Conservation (phyloP, 176 grass and related monocot genomes). For the Aechmea fasciata region DNA sequence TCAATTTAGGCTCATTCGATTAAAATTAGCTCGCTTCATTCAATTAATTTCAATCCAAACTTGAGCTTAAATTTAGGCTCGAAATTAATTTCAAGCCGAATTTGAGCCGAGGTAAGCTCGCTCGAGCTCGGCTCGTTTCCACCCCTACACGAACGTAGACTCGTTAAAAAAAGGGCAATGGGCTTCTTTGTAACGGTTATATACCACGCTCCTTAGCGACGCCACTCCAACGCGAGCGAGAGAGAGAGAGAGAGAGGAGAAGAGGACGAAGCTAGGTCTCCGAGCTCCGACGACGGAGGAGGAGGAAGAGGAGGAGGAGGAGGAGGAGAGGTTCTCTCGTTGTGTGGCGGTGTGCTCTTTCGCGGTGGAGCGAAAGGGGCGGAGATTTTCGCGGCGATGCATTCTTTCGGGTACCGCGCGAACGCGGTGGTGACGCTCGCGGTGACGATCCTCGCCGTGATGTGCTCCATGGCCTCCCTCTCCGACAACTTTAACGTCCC, state of each 20-base stretch:
- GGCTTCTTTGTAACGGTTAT: no score
- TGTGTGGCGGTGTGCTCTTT: no score
- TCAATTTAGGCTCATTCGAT: no score
- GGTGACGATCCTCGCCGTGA: slow-evolving; percentile 75
- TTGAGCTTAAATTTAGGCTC: no score
- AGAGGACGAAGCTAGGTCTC: not conserved
- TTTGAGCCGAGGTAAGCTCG: no score
- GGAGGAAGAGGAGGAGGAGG: not conserved
- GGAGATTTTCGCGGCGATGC: slow-evolving; percentile 31
- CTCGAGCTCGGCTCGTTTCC: no score
- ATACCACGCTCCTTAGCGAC: not conserved
- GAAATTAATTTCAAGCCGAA: no score
- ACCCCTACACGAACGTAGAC: no score
- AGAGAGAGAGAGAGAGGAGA: slow-evolving; percentile 10
- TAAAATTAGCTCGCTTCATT: no score
- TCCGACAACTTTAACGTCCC: slow-evolving; percentile 78
- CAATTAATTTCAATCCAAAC: no score
- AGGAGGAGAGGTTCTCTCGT: not conserved
- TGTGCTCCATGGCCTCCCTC: slow-evolving; percentile 87
- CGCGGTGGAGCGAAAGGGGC: no score
- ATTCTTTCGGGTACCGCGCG: slow-evolving; percentile 79
- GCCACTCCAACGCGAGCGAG: slow-evolving; percentile 12
- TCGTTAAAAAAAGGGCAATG: not conserved
- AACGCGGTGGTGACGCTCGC: slow-evolving; percentile 88
- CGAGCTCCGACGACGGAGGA: not conserved